A percentile compares a stretch with the other conserved stretches of the same genome.
Evolutionary conservation across 176 grass and related monocot species (phyloP).

Genomic region (Metroxylon sagu): DNA sequence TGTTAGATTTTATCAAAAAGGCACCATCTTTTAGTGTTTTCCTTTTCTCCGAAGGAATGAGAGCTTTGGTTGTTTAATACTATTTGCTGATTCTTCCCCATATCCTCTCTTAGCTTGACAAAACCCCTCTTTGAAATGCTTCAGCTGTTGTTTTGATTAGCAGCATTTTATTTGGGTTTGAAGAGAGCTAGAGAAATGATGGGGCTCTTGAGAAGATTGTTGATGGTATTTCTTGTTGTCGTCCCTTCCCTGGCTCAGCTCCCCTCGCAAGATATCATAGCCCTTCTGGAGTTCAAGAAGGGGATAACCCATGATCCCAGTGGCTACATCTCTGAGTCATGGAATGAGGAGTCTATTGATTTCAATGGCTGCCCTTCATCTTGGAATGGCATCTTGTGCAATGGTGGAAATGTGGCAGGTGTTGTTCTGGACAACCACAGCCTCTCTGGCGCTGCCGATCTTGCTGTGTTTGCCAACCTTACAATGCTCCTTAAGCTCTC

Average conservation of each 20-base stretch:
- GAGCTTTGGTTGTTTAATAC: neutral
- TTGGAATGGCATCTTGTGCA: slow-evolving; percentile 94
- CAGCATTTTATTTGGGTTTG: slow-evolving; percentile 1
- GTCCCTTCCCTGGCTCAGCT: slow-evolving; percentile 58
- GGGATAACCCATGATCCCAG: slow-evolving; percentile 74
- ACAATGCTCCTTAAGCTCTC: slow-evolving; percentile 77
- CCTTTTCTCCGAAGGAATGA: no score
- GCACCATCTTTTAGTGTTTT: no score
- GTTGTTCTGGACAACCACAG: slow-evolving; percentile 69
- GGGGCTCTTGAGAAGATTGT: slow-evolving; percentile 36
- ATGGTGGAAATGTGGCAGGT: slow-evolving; percentile 64
- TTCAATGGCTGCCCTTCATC: slow-evolving; percentile 91
- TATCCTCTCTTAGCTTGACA: neutral
- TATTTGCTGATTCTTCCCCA: neutral
- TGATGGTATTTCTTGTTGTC: slow-evolving; percentile 36
- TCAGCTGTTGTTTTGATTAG: slow-evolving; percentile 8
- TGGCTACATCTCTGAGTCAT: slow-evolving; percentile 69
- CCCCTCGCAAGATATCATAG: slow-evolving; percentile 79
- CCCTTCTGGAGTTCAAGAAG: slow-evolving; percentile 94
- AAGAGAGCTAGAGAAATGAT: slow-evolving; percentile 20
- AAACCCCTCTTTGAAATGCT: slow-evolving; percentile 16
- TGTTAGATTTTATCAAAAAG: no score
- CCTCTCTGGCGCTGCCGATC: slow-evolving; percentile 55
- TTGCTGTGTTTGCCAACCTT: slow-evolving; percentile 79
- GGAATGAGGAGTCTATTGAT: slow-evolving; percentile 91